Conservation (phyloP, 148 eudicot species). For the Camellia japonica region DNA sequence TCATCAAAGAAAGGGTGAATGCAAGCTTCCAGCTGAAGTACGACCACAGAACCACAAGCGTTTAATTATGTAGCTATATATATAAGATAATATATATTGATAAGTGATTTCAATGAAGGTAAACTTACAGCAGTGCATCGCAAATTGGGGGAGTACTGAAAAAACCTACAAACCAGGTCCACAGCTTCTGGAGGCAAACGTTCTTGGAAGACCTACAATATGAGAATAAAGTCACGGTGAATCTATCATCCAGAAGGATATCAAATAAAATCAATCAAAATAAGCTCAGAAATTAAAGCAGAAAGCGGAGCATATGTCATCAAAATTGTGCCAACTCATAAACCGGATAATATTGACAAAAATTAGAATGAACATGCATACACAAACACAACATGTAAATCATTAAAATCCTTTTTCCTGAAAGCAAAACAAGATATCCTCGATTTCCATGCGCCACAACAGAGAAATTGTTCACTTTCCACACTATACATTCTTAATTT, state of each 20-base stretch:
- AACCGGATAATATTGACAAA: no score
- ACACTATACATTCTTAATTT: no score
- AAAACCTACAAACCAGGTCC: conserved; percentile 89
- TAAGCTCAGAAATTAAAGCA: neutral
- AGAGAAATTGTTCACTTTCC: no score
- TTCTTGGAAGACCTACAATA: conserved; percentile 78
- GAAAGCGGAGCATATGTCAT: neutral
- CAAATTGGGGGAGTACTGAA: conserved; percentile 92
- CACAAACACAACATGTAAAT: no score
- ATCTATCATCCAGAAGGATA: neutral
- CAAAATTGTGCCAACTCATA: no score
- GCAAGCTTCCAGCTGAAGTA: conserved; percentile 90
- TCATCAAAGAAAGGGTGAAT: conserved; percentile 96
- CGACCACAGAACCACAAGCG: conserved; percentile 9
- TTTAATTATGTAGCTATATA: no score
- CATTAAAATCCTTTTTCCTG: no score
- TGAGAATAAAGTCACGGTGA: conserved; percentile 8
- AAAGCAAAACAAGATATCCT: no score
- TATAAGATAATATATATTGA: neutral
- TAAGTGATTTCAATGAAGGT: neutral
- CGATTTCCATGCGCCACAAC: no score
- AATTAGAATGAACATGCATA: no score
- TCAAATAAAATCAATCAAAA: conserved; percentile 1
- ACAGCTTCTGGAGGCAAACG: conserved; percentile 97
- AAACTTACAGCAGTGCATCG: conserved; percentile 97